Conservation (phyloP, 495 filamentous ascomycete species). For the Penicillium dipodomyicola region DNA sequence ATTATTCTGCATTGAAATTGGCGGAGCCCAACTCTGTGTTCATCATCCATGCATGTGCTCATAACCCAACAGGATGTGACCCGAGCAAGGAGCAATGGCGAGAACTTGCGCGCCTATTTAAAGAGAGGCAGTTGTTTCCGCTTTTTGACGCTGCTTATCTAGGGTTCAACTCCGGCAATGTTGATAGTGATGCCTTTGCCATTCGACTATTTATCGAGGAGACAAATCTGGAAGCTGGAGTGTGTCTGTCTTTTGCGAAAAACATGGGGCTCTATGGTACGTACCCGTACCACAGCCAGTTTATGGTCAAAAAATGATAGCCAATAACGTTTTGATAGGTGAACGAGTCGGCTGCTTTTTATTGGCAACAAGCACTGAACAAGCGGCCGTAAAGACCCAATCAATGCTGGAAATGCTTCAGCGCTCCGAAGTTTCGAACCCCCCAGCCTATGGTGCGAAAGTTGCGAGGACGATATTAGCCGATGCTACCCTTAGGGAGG, state of each 20-base stretch:
- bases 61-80: conserved; percentile 49
- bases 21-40: conserved; percentile 31
- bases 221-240: conserved; percentile 26
- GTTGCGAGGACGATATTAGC: conserved; percentile 37
- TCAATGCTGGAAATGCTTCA: conserved; percentile 36
- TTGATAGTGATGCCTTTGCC: conserved; percentile 43
- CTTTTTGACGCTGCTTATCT: conserved; percentile 48
- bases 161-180: conserved; percentile 42
- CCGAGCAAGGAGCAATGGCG: conserved; percentile 43
- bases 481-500: conserved; percentile 19
- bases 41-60: conserved; percentile 47
- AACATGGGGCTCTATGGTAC: conserved; percentile 50
- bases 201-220: conserved; percentile 39
- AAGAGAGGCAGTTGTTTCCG: conserved; percentile 35
- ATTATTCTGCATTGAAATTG: conserved; percentile 17
- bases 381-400: conserved; percentile 24
- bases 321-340: conserved; percentile 14
- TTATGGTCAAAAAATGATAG: background rate
- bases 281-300: conserved; percentile 1
- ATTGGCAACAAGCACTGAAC: conserved; percentile 8
- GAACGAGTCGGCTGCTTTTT: conserved; percentile 33
- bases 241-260: conserved; percentile 46
- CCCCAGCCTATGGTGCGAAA: conserved; percentile 40
- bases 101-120: conserved; percentile 32
- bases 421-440: conserved; percentile 41